Evolutionary conservation across 192 early-diverging fungal genomes (phyloP), one percentile per base, ranked within the genome.

Genomic region (Spizellomyces punctatus): DNA sequence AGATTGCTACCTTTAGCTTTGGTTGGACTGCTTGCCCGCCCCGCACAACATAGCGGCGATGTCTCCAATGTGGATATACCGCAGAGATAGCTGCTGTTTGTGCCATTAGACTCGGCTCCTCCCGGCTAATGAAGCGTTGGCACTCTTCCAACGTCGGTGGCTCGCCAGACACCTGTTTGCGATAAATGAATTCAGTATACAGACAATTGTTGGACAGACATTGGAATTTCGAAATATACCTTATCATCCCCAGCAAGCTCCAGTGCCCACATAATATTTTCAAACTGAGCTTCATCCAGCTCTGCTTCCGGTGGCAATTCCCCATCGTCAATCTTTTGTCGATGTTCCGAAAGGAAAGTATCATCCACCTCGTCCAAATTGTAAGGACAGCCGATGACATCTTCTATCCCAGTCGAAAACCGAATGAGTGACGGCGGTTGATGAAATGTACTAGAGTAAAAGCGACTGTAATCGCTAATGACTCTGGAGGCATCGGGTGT

Each of bases 311-410:
- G 58, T n/a, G 58, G 17, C 17, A 57, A 17, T 9, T 43, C 44
- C 56, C 63, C 63, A 22, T 12, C 19, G 10, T 62, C 58, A 17
- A n/a, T 54, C 50, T 68, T 58, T 52, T 52, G 43, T 44, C 46
- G 27, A 46, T 61, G 45, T 44, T 47, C 75, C 6, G 46, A 50
- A n/a, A 92, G 77, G 89, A 90, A 99, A 46, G 67, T 78, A 14
- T 86, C 83, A 76, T 99, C 97, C 6, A 85, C 88, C 46, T 95
- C 94, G 73, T 95, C 94, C 76, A 97, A 82, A 72, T 91, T 94
- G 81, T 97, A 99, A 55, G 90, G 82, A 50, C 90, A 91, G 27
- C 92, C 93, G 55, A 91, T 90, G 73, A 85, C 87, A 50, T 97
- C 95, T 74, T 98, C 95, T 42, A 95, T 89, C 0, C 89, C 87